A percentile compares a stretch with the other conserved stretches of the same genome.
phyloP scores from a whole-genome alignment of 768 basidiomycete species.

The Megacollybia marginata region DNA sequence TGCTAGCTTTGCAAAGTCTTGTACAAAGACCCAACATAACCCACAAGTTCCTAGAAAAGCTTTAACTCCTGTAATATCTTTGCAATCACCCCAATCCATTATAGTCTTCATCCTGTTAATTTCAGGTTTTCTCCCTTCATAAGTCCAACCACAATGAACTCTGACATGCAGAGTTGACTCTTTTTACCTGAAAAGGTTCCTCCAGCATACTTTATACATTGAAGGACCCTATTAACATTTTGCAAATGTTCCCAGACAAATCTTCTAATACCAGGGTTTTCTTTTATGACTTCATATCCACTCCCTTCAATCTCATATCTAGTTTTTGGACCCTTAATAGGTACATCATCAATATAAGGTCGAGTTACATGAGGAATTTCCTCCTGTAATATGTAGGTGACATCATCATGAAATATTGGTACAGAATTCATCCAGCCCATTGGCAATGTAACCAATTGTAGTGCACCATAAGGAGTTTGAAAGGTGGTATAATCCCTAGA shows the following conservation, averaged over 20 bases:
- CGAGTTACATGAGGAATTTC: conserved; percentile 39
- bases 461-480: conserved; percentile 22
- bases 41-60: conserved; percentile 9
- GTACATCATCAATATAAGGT: conserved; percentile 29
- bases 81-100: conserved; percentile 2
- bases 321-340: conserved; percentile 26
- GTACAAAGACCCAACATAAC: conserved; percentile 3
- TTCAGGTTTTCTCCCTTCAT: conserved; percentile 20
- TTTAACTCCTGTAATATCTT: conserved; percentile 1
- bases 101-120: conserved; percentile 1
- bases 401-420: conserved; percentile 31
- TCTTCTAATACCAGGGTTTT: conserved; percentile 25
- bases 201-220: conserved; percentile 26
- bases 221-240: conserved; percentile 27
- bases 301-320: conserved; percentile 16
- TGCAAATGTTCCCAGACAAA: conserved; percentile 34
- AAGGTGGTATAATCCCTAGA: conserved; percentile 34
- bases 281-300: conserved; percentile 27
- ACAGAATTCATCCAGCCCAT: conserved; percentile 26
- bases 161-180: conserved; percentile 17
- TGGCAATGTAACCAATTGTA: conserved; percentile 12
- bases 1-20: conserved; percentile 2
- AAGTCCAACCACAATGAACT: conserved; percentile 25
- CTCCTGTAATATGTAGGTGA: conserved; percentile 25
- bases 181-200: conserved; percentile 31